Evolutionary conservation across 2,329 filamentous ascomycete species (phyloP), one percentile per base, ranked within the genome.

Genomic region (Mycosphaerella sp.): DNA sequence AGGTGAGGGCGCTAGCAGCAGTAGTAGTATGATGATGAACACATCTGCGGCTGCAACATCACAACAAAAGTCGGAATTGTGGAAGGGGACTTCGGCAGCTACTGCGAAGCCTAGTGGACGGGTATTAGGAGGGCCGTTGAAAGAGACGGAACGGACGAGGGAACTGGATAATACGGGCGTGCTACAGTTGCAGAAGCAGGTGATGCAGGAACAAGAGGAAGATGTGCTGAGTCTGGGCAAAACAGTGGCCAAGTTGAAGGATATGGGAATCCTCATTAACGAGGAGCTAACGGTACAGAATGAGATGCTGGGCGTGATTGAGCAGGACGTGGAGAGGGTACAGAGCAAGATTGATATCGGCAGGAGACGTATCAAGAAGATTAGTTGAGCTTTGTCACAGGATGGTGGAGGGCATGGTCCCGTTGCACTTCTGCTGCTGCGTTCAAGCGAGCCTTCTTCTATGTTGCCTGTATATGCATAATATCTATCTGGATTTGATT

Each of bases 151-250:
- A 54, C 80, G 82, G 58, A 92, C 88, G 42, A 74, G 87, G 10
- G 87, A 92, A 68, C 71, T 89, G 51, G 87, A 89, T 66, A 93
- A 93, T 62, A 70, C 78, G 4, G 87, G 86, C 0, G 83, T 93
- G 14, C 64, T 91, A 57, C 80, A 86, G 68, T 71, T 93, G 57
- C 88, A 93, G 70, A 77, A 82, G 62, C 79, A 87, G 65, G 81
- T 88, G 69, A 88, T 92, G 77, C 67, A 77, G 50, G 82, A 87
- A 60, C 88, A 95, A 66, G 88, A 93, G 61, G 69, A 84, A 62
- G 84, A 87, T 62, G 79, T 93, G 2, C 79, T 86, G 14, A 77
- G 82, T 62, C 72, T 93, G 52, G 78, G 80, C 1, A 82, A 81
- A 59, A 84, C 89, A 45, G 84, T 92, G 45, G 75, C 83, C 45